phyloP scores from a whole-genome alignment of 371 early-diverging fungal species.

The Globomyces sp. region DNA sequence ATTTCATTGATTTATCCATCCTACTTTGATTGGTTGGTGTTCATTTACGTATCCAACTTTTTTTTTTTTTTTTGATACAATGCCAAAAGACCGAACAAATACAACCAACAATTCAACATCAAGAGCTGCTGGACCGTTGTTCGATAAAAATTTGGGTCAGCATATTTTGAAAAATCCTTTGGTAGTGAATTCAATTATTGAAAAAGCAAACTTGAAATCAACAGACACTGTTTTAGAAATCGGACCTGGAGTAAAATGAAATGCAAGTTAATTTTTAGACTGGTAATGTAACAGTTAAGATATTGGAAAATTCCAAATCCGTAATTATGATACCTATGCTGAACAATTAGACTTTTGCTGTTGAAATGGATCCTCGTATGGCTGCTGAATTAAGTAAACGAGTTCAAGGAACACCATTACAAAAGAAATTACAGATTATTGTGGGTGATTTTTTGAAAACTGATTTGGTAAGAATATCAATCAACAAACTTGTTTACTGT shows the following conservation, averaged over 20 bases:
- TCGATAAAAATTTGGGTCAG: constrained; percentile 99
- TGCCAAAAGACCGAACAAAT: constrained; percentile 16
- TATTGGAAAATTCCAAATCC: constrained; percentile 92
- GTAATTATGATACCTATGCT: constrained; percentile 42
- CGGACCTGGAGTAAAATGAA: constrained; percentile 79
- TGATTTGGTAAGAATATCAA: constrained; percentile 51
- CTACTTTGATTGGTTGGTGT: too few species aligned
- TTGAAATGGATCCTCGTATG: constrained; percentile 97
- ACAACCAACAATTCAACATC: constrained; percentile 4
- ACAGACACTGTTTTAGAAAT: constrained; percentile 98
- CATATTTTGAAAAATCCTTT: constrained; percentile 99
- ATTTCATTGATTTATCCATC: too few species aligned
- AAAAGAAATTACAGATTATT: constrained; percentile 90
- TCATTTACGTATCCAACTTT: neutral
- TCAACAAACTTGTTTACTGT: too few species aligned
- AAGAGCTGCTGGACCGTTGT: constrained; percentile 67
- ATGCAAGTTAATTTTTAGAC: constrained; percentile 45
- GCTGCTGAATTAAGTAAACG: constrained; percentile 98
- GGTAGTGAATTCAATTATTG: constrained; percentile 96
- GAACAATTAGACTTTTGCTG: constrained; percentile 52
- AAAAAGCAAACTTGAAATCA: constrained; percentile 76
- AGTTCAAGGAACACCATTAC: constrained; percentile 88
- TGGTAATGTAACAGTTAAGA: constrained; percentile 98
- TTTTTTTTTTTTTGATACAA: constrained; percentile 11
- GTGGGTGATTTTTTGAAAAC: constrained; percentile 98